Conservation (phyloP, 1,284 basidiomycete species). For the Apiotrichum sp. region DNA sequence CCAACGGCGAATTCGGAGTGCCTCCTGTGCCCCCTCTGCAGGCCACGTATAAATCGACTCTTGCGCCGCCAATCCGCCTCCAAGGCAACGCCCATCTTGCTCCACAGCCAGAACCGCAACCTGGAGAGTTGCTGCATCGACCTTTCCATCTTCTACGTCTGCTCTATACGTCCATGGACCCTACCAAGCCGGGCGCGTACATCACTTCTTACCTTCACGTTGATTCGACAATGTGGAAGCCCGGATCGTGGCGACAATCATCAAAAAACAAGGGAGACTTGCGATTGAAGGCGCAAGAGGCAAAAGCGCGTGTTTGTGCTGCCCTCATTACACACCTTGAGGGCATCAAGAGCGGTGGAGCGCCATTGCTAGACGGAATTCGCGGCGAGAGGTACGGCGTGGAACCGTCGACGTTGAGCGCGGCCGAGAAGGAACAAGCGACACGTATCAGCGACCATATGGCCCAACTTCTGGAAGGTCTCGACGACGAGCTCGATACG, state of each 20-base stretch:
- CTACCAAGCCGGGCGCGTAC: conserved; percentile 74
- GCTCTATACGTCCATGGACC: conserved; percentile 67
- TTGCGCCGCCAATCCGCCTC: conserved; percentile 12
- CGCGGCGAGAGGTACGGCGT: conserved; percentile 57
- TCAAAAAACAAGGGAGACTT: conserved; percentile 62
- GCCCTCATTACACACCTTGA: conserved; percentile 26
- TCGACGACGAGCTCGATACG: conserved; percentile 76
- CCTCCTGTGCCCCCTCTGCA: conserved; percentile 5
- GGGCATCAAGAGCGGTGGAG: conserved; percentile 40
- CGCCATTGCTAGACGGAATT: conserved; percentile 50
- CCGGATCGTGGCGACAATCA: conserved; percentile 12
- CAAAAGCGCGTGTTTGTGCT: conserved; percentile 31
- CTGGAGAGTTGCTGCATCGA: conserved; percentile 66
- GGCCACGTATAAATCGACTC: conserved; percentile 7
- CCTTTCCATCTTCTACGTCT: conserved; percentile 87
- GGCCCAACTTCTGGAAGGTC: conserved; percentile 53
- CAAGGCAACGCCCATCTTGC: conserved; percentile 24
- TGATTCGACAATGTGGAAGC: conserved; percentile 74
- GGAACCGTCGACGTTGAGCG: conserved; percentile 7
- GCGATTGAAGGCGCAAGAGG: conserved; percentile 30
- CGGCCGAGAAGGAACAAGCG: conserved; percentile 11
- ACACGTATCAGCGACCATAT: conserved; percentile 57
- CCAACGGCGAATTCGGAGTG: conserved; percentile 2
- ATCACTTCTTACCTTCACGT: conserved; percentile 81
- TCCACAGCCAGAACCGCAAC: conserved; percentile 45